A percentile compares a stretch with the other conserved stretches of the same genome.
These are phyloP conservation scores for Mucuna pruriens DNA, from an alignment of 306 rosid species.

Conservation along the genomic window DNA sequence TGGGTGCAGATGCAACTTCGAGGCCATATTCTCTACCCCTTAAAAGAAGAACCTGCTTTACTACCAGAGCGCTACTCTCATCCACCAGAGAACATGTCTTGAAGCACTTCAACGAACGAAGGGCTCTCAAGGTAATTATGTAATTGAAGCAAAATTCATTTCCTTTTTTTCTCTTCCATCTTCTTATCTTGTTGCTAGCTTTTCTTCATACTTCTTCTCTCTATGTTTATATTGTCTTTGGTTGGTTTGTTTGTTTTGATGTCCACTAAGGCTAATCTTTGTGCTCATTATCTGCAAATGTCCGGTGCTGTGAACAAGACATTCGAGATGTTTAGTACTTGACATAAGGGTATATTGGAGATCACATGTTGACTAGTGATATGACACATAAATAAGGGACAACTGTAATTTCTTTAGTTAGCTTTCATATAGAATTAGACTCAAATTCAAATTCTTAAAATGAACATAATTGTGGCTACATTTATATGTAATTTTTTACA, in stretches of 20 bases:
- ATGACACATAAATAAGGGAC: no score
- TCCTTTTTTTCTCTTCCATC: background rate
- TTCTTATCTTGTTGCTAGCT: background rate
- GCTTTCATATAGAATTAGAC: no score
- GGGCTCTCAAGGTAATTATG: constrained; percentile 89
- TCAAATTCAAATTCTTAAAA: no score
- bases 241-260: no score
- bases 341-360: no score
- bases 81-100: constrained; percentile 64
- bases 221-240: background rate
- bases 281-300: no score
- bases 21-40: constrained; percentile 49
- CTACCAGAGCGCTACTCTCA: constrained; percentile 62
- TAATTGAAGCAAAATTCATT: constrained; percentile 12
- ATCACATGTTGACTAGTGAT: no score
- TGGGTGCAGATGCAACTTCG: constrained; percentile 35
- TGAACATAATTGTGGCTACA: no score
- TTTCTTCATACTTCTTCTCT: background rate
- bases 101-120: constrained; percentile 67
- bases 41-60: constrained; percentile 53
- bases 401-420: no score
- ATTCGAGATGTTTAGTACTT: no score
- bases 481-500: no score
- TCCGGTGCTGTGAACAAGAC: no score
- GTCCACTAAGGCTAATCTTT: background rate